phyloP scores from a whole-genome alignment of 306 rosid genomes.

The Dalbergia cultrata region DNA sequence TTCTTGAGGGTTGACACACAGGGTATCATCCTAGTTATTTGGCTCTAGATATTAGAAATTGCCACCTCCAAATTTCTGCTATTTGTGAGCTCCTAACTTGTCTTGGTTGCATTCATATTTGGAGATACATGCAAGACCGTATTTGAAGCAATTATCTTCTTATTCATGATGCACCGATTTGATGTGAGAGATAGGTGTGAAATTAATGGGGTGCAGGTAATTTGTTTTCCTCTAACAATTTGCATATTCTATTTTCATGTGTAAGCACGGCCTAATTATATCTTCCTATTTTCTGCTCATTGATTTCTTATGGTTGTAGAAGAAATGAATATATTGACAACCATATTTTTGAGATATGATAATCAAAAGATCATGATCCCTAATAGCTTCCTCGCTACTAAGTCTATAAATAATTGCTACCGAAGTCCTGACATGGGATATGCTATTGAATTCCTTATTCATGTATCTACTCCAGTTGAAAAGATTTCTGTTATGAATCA shows the following conservation, averaged over 20 bases:
- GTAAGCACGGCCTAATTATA: conserved; percentile 39
- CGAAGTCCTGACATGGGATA: conserved; percentile 97
- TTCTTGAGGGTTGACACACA: too few relatives aligned
- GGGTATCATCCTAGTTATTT: conserved; percentile 60
- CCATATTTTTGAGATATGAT: conserved; percentile 83
- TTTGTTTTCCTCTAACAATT: background rate
- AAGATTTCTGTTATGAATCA: conserved; percentile 67
- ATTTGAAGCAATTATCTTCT: conserved; percentile 85
- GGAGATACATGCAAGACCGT: conserved; percentile 94
- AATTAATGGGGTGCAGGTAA: conserved; percentile 83
- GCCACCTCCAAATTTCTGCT: conserved; percentile 78
- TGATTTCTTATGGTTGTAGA: conserved; percentile 90
- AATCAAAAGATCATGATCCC: conserved; percentile 71
- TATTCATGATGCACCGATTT: conserved; percentile 91
- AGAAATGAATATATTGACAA: conserved; percentile 97
- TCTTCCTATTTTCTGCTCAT: background rate
- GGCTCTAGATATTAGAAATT: conserved; percentile 80
- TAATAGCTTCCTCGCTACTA: conserved; percentile 76
- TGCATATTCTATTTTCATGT: background rate
- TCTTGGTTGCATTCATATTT: conserved; percentile 84
- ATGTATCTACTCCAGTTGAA: conserved; percentile 81
- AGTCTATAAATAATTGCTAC: conserved; percentile 77
- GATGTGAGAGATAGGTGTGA: conserved; percentile 98
- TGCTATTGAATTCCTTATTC: conserved; percentile 74
- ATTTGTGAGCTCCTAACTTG: conserved; percentile 82